Evolutionary conservation across 306 rosid genomes (phyloP).

Genomic region (Prunus davidiana): DNA sequence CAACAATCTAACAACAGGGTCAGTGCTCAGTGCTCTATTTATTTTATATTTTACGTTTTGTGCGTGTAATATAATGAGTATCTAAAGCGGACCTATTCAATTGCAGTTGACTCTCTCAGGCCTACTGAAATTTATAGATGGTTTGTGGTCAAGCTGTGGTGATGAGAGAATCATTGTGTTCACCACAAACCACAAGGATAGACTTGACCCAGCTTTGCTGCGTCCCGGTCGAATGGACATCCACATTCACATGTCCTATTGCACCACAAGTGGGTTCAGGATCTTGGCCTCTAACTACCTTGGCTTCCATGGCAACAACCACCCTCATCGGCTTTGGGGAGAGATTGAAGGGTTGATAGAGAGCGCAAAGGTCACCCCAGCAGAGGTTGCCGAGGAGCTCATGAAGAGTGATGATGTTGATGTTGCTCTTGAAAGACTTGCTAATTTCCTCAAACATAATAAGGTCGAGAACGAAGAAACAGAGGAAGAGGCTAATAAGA

Average conservation of each 20-base stretch:
- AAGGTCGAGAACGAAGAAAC: not conserved
- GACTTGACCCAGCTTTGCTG: conserved; percentile 44
- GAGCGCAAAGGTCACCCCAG: conserved; percentile 37
- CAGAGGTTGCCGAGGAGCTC: conserved; percentile 42
- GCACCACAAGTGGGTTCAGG: conserved; percentile 30
- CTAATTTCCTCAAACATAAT: conserved; percentile 26
- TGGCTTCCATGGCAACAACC: conserved; percentile 3
- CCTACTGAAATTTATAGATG: conserved; percentile 43
- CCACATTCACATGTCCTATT: conserved; percentile 52
- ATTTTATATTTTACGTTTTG: not conserved
- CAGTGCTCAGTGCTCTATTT: not conserved
- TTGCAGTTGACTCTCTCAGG: conserved; percentile 33
- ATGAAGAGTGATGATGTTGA: conserved; percentile 42
- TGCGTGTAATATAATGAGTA: not conserved
- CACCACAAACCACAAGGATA: conserved; percentile 52
- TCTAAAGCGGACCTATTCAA: too few species aligned
- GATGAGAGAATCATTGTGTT: conserved; percentile 52
- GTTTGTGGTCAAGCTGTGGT: conserved; percentile 55
- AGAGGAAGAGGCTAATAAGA: not conserved
- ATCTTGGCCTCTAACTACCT: conserved; percentile 41
- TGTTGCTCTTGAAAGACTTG: conserved; percentile 15
- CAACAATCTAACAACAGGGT: not conserved
- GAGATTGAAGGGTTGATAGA: conserved; percentile 34
- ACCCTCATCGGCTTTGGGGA: not conserved
- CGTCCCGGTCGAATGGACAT: conserved; percentile 54